Evolutionary conservation across 768 basidiomycete genomes (phyloP), one percentile per base, ranked within the genome.

Genomic region (Rhodotorula toruloides): DNA sequence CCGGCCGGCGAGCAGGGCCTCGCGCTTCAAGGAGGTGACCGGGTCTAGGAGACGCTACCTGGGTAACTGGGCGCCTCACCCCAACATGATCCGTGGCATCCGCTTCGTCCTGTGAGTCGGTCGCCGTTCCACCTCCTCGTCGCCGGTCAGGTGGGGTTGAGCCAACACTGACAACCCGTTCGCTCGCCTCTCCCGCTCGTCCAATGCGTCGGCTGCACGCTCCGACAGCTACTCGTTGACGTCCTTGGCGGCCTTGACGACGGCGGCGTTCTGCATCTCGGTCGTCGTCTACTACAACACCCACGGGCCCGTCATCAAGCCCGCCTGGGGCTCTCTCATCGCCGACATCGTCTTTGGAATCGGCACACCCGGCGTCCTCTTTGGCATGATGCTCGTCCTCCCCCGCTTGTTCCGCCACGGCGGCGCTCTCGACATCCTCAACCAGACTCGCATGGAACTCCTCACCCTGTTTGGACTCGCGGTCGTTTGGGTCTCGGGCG

Each of bases 261-360:
- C 63, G 1, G 68, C 68, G 19, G 63, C 54, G 17, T 44, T 69
- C 29, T 62, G 63, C 31, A 49, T 69, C 29, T 54, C 58, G 2
- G 68, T 69, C 58, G 68, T 69, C 27, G 46, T 54, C 37, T 70
- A 63, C 58, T 70, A 70, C 68, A 70, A 70, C 56, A 47, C 56
- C 6, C 54, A 62, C 46, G 57, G 56, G 4, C 68, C 68, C 0
- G 59, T 63, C 19, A 65, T 65, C 59, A 60, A 63, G 46, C 68
- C 68, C n/a, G 37, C 68, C 10, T 70, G 68, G 68, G 68, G 68
- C 3, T 62, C 59, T 4, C 49, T 63, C 50, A 70, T 70, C 56
- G 63, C 63, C 63, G n/a, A 22, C 19, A 65, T 70, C 59, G 68
- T 62, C 44, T 58, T 70, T 27, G 68, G 63, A 25, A 58, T 70